Evolutionary conservation across 441 rosid genomes (phyloP), one percentile per base, ranked within the genome.

Genomic region (Gossypium davidsonii): DNA sequence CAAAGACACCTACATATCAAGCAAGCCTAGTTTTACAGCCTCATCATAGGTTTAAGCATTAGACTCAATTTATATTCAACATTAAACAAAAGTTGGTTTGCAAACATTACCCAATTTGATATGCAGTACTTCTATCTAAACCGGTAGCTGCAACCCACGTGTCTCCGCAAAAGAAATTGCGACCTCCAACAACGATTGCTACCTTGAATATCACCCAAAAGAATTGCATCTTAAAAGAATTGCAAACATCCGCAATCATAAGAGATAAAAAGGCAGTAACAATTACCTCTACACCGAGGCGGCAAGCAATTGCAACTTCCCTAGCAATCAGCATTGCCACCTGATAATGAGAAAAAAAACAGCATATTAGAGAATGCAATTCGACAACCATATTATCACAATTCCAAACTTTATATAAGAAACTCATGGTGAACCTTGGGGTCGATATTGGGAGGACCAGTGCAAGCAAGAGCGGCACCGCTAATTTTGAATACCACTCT

Each of bases 101-200:
- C 55, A 14, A 6, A 55, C 31, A 79, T 78, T 81, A 94, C 99
- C 98, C 92, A 77, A 87, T 89, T 79, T 94, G 98, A 79, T 91
- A 92, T 5, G 90, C 94, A 72, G 94, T 85, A 73, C 83, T 86
- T 83, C 96, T 88, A 75, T 91, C 98, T 82, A 87, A 79, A 57
- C 96, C 93, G 12, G 90, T 90, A 51, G 90, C 87, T 67, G 86
- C 79, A 37, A 93, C 82, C 97, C 97, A 93, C 1, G 93, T 79
- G 59, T 88, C 85, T 65, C 96, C 89, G 76, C 96, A 87, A 77
- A 93, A 93, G 72, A 93, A 85, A 79, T 93, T 93, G 59, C 98
- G 89, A 76, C 96, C 89, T 79, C 98, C 98, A 82, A 93, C 86
- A 71, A 91, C 94, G 73, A 93, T 86, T 2, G 97, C 94, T 61